Evolutionary conservation across 2,329 filamentous ascomycete species (phyloP), one percentile per base, ranked within the genome.

Genomic region (Trichoderma arundinaceum): DNA sequence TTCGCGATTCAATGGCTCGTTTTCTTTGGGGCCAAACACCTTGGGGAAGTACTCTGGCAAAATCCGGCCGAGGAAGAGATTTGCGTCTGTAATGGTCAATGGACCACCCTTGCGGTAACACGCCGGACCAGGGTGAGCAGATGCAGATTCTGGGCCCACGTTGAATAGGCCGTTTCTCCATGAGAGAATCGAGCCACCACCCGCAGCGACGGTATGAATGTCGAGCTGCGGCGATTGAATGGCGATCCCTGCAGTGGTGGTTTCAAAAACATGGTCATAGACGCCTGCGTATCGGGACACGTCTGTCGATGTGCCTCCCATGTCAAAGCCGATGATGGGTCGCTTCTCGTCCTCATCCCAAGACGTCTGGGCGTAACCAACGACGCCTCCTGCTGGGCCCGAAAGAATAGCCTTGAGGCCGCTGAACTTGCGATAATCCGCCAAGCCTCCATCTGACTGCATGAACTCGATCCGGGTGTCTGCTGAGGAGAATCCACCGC

Each of bases 141-240:
- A 85, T 1, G 89, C 88, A 32, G 87, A 90, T 71, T 92, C 89
- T 1, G 90, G 90, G 0, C 90, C 90, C 6, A 92, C 90, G 1
- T 88, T 85, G 68, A 92, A 91, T 1, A 92, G 79, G 0, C 90
- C 90, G 67, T 92, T 92, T 66, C 84, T 85, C 83, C 87, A 92
- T 72, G 88, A 89, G 0, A 93, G 79, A 15, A 87, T 81, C 1
- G 86, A 90, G n/a, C 89, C 89, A 67, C 90, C 90, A 17, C 90
- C 90, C 7, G 90, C 90, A 28, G 90, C 90, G 4, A 93, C 90
- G 1, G 91, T 94, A 74, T 92, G 92, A 74, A 94, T 93, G 71
- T 94, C 91, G 1, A 94, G 83, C 73, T 94, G 91, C 0, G 91
- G 91, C 1, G 88, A 90, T 68, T 93, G 90, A 10, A 94, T 92